phyloP scores from a whole-genome alignment of 805 yeast species.

The Candida xiaguanensis region DNA sequence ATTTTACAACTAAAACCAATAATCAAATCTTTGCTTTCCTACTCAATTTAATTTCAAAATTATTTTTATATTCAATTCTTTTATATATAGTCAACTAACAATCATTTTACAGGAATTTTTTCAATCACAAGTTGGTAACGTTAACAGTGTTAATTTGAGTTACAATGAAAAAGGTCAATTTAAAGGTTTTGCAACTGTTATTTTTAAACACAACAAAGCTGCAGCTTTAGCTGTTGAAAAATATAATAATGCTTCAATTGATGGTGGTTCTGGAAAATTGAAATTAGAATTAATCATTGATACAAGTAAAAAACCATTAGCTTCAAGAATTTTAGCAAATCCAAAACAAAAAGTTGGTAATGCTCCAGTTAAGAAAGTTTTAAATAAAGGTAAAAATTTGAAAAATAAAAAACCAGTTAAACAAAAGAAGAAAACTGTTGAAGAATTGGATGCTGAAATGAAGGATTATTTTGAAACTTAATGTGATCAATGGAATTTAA shows the following conservation, averaged over 20 bases:
- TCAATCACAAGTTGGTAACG: conserved; percentile 82
- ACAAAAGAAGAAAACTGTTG: conserved; percentile 68
- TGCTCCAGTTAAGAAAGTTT: conserved; percentile 8
- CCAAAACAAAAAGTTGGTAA: conserved; percentile 18
- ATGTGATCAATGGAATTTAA: not conserved
- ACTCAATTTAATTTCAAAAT: conserved; percentile 1
- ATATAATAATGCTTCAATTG: conserved; percentile 92
- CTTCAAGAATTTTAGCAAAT: conserved; percentile 58
- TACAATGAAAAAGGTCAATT: conserved; percentile 88
- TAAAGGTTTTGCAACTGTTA: conserved; percentile 86
- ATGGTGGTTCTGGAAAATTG: conserved; percentile 75
- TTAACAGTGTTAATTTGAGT: conserved; percentile 62
- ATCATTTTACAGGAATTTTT: conserved; percentile 68
- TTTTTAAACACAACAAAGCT: conserved; percentile 62
- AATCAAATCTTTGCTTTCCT: not conserved
- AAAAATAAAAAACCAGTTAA: conserved; percentile 38
- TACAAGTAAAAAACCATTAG: conserved; percentile 71
- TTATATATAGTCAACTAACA: conserved; percentile 8
- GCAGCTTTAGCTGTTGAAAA: conserved; percentile 78
- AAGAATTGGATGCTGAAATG: conserved; percentile 97
- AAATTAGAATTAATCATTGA: conserved; percentile 80
- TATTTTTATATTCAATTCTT: conserved; percentile 5
- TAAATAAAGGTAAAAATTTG: conserved; percentile 17
- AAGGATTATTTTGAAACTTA: conserved; percentile 68
- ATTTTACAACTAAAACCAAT: not conserved